Evolutionary conservation across 768 basidiomycete genomes (phyloP), one percentile per base, ranked within the genome.

Genomic region (Cystobasidiopsis lactophilus): DNA sequence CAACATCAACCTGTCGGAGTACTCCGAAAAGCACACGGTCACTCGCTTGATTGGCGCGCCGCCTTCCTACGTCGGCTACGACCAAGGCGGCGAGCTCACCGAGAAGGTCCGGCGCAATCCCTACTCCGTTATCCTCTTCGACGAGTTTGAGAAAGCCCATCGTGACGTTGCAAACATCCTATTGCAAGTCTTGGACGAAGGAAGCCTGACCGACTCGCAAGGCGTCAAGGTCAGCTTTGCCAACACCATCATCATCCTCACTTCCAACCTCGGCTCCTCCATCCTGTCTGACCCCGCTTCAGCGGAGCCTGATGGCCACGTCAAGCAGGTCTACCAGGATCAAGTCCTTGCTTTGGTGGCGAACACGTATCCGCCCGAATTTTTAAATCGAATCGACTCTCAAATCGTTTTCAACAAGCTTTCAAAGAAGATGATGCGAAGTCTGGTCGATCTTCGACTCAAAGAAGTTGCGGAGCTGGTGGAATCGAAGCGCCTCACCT

Each of bases 31-130:
- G 29, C 45, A 47, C 24, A 35, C 19, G 21, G 26, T 44, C 4
- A 9, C 52, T 27, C 18, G 41, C 13, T 44, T 66, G 54, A 85
- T 0, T 49, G 86, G 88, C 54, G 83, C 85, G 10, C 23, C 2
- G 82, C 84, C 88, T 13, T 85, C 85, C 5, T 88, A 85, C 61
- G 79, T 89, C 40, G 88, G 88, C 2, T 78, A 89, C 63, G 85
- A 88, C 60, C 72, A 76, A 30, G 81, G 82, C 33, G 81, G 80
- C 78, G 53, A 48, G 72, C 46, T 53, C 4, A 39, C 46, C 5
- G 52, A 47, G 52, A 21, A 35, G n/a, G 43, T 46, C 40, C 18
- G 52, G 7, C 10, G 52, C 5, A 48, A 29, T 19, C 67, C 67
- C 2, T 66, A 66, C 61, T 59, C 57, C 5, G 57, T 67, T 31